phyloP scores from a whole-genome alignment of 139 green algal genomes.

The Volvox africanus region DNA sequence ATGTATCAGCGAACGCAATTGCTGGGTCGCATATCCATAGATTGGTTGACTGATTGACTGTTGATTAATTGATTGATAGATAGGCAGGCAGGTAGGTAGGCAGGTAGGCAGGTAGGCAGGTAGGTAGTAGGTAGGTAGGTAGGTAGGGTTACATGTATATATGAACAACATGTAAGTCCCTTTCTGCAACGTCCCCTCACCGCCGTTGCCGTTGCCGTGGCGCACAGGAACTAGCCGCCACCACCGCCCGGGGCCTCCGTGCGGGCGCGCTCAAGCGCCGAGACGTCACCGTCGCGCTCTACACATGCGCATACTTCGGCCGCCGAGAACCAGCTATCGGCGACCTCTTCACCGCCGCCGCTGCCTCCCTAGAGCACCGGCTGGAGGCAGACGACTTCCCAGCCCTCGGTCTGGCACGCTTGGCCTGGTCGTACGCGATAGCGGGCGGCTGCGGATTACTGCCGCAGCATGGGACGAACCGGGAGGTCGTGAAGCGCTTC shows the following conservation, averaged over 20 bases:
- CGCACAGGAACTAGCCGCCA: constrained; percentile 5
- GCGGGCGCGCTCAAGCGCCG: not conserved
- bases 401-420: not conserved
- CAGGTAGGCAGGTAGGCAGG: too few species aligned
- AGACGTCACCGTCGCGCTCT: constrained; percentile 3
- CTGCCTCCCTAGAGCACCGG: not conserved
- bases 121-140: too few species aligned
- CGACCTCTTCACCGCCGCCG: constrained; percentile 21
- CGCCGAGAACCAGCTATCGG: too few species aligned
- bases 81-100: too few species aligned
- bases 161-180: too few species aligned
- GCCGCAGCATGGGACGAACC: not conserved
- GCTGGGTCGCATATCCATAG: too few species aligned
- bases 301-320: not conserved
- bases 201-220: too few species aligned
- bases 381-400: not conserved
- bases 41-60: too few species aligned
- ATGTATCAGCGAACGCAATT: too few species aligned
- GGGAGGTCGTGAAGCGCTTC: not conserved
- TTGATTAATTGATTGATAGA: too few species aligned
- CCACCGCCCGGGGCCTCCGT: not conserved
- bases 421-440: constrained; percentile 33
- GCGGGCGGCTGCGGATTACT: constrained; percentile 23
- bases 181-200: too few species aligned
- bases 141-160: too few species aligned